A percentile compares a stretch with the other conserved stretches of the same genome.
These are phyloP conservation scores for Zostera marina DNA, from an alignment of 116 monocot species.

Conservation along the genomic window DNA sequence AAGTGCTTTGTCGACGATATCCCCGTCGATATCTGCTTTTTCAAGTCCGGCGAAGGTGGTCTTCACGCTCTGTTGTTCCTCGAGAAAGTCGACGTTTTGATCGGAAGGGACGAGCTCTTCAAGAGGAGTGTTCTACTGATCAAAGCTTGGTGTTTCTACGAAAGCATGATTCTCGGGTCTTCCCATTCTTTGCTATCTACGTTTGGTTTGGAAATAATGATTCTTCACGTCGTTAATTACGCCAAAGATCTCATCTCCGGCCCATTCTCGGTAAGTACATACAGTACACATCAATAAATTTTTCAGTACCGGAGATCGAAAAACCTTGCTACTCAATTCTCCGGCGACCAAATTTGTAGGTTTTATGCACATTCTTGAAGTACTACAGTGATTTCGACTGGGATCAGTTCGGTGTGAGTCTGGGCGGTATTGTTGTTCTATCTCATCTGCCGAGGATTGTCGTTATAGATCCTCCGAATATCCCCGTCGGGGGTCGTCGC, in stretches of 20 bases:
- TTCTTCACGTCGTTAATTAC: slow-evolving; percentile 60
- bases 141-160: slow-evolving; percentile 95
- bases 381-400: too few relatives aligned
- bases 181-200: slow-evolving; percentile 70
- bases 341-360: too few relatives aligned
- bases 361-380: too few relatives aligned
- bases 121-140: slow-evolving; percentile 70
- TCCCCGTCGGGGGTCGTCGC: too few relatives aligned
- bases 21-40: slow-evolving; percentile 75
- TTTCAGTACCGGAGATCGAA: too few relatives aligned
- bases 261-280: slow-evolving; percentile 46
- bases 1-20: slow-evolving; percentile 76
- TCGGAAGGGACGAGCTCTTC: slow-evolving; percentile 62
- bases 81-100: slow-evolving; percentile 52
- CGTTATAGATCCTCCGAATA: too few relatives aligned
- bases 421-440: too few relatives aligned
- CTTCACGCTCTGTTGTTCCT: slow-evolving; percentile 64
- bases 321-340: not conserved
- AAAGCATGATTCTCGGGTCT: slow-evolving; percentile 79
- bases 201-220: slow-evolving; percentile 67
- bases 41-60: slow-evolving; percentile 76
- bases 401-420: too few relatives aligned
- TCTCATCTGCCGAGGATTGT: too few relatives aligned
- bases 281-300: too few relatives aligned
- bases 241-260: slow-evolving; percentile 53